Evolutionary conservation across 768 basidiomycete genomes (phyloP).

Genomic region (Suillus discolor): DNA sequence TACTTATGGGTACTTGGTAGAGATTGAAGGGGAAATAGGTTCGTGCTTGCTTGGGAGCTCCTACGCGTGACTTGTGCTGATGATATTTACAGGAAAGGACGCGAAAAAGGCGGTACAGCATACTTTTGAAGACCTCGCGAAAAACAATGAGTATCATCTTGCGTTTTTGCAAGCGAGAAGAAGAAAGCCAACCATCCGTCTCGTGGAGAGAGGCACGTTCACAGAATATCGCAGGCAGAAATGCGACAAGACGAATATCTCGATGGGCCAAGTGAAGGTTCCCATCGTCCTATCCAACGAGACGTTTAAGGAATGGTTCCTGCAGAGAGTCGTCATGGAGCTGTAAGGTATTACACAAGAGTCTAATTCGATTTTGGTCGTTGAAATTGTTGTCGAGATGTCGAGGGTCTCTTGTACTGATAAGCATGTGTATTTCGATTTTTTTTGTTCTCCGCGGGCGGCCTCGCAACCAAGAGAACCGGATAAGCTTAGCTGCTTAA

Average conservation of each 20-base stretch:
- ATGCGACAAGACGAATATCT: not conserved
- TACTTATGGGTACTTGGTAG: conserved; percentile 11
- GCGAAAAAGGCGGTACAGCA: not conserved
- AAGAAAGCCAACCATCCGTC: not conserved
- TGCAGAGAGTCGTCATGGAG: conserved; percentile 7
- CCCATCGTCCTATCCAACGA: conserved; percentile 10
- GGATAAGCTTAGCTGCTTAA: not conserved
- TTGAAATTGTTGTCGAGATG: not conserved
- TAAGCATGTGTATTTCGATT: not conserved
- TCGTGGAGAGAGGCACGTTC: conserved; percentile 11
- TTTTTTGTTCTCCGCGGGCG: not conserved
- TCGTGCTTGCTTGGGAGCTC: not conserved
- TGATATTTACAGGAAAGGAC: not conserved
- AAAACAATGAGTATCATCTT: not conserved
- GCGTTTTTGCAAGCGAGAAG: not conserved
- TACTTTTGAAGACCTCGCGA: not conserved
- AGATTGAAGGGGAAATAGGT: conserved; percentile 6
- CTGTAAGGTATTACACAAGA: not conserved
- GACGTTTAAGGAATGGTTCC: conserved; percentile 11
- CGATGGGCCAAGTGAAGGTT: conserved; percentile 11
- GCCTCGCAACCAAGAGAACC: not conserved
- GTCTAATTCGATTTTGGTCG: not conserved
- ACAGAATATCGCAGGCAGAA: conserved; percentile 12
- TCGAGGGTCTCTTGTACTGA: not conserved
- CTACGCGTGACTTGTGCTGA: not conserved